A percentile compares a stretch with the other conserved stretches of the same genome.
These are phyloP conservation scores for Xylariaceae sp. DNA, from an alignment of 2,329 filamentous ascomycete species.

Conservation along the genomic window DNA sequence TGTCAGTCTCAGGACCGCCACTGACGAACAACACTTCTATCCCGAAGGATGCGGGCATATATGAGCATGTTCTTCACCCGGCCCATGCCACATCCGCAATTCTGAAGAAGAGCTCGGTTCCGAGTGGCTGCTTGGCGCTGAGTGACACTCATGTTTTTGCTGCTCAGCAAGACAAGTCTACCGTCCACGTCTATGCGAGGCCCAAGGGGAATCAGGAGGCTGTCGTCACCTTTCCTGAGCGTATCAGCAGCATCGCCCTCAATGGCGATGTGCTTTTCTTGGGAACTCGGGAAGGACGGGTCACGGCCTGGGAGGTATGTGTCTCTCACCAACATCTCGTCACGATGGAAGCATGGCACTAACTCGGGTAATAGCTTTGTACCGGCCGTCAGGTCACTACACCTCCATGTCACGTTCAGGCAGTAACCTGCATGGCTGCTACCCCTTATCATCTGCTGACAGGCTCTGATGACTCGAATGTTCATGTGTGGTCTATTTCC, in stretches of 20 bases:
- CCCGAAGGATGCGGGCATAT: conserved; percentile 78
- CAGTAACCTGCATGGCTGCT: conserved; percentile 68
- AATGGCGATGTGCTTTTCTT: conserved; percentile 68
- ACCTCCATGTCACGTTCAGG: conserved; percentile 71
- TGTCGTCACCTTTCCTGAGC: conserved; percentile 79
- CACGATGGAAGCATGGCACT: conserved; percentile 17
- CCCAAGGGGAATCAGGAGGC: conserved; percentile 82
- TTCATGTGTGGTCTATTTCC: conserved; percentile 85
- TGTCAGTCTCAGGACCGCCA: conserved; percentile 52
- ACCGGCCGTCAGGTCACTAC: conserved; percentile 74
- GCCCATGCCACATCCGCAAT: conserved; percentile 65
- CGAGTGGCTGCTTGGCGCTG: conserved; percentile 71
- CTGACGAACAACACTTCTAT: conserved; percentile 57
- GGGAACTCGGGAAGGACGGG: conserved; percentile 76
- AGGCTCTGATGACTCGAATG: conserved; percentile 78
- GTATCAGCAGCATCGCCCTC: conserved; percentile 71
- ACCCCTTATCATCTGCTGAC: conserved; percentile 70
- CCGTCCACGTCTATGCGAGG: conserved; percentile 86
- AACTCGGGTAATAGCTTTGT: conserved; percentile 47
- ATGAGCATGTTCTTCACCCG: conserved; percentile 76
- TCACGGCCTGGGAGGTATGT: conserved; percentile 88
- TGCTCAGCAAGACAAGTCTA: conserved; percentile 84
- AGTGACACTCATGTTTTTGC: conserved; percentile 82
- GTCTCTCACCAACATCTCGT: neutral
- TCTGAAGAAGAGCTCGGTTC: conserved; percentile 90